Conservation (phyloP, 345 rosid species). For the Eutrema japonicum region DNA sequence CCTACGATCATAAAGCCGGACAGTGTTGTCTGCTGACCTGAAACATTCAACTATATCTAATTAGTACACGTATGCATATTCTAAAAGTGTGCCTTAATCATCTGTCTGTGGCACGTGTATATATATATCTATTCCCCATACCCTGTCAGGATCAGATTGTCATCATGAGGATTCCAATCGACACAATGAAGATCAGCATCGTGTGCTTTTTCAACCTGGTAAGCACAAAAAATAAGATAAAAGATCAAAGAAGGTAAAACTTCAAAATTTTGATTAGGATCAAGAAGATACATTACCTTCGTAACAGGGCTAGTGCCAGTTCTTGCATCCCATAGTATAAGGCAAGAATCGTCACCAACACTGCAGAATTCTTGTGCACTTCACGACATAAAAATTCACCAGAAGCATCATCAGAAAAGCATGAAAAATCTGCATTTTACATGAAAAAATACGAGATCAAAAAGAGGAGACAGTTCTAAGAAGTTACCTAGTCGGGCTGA, state of each 20-base stretch:
- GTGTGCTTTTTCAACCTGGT: conserved; percentile 93
- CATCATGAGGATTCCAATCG: conserved; percentile 95
- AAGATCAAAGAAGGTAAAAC: conserved; percentile 45
- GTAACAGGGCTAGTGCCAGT: conserved; percentile 75
- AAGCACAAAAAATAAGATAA: conserved; percentile 17
- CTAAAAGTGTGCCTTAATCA: background rate
- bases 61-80: conserved; percentile 13
- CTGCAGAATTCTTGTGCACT: conserved; percentile 99
- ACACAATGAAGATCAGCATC: conserved; percentile 97
- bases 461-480: conserved; percentile 16
- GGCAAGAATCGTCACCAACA: conserved; percentile 99
- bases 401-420: conserved; percentile 43
- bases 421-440: conserved; percentile 49
- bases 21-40: conserved; percentile 97
- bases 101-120: background rate
- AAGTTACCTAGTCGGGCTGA: conserved; percentile 91
- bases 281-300: conserved; percentile 55
- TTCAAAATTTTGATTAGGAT: conserved; percentile 58
- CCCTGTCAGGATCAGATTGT: conserved; percentile 93
- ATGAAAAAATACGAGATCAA: conserved; percentile 40
- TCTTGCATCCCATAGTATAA: conserved; percentile 98
- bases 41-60: conserved; percentile 4
- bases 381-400: conserved; percentile 42
- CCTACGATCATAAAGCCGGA: conserved; percentile 89
- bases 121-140: conserved; percentile 39